Evolutionary conservation across 495 filamentous ascomycete species (phyloP), one percentile per base, ranked within the genome.

Genomic region (Penicillium simplicissimum): DNA sequence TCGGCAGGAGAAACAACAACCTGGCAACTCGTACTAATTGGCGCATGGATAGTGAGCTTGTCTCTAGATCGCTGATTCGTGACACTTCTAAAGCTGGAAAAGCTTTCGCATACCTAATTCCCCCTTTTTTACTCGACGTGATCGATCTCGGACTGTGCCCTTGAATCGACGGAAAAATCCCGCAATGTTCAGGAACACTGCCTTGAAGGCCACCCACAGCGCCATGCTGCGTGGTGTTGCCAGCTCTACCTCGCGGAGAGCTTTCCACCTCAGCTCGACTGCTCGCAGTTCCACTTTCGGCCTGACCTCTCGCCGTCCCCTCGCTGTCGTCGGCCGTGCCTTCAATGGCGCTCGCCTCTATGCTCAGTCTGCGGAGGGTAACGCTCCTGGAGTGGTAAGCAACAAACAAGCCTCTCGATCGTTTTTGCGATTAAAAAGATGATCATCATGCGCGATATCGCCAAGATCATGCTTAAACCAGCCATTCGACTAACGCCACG

Each of bases 311-410:
- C 60, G 78, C 42, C 73, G 74, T 47, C 73, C 75, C 72, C 72
- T 79, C 53, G 72, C 76, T 51, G 61, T 78, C 52, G 77, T 78
- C 59, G 76, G 76, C 54, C 74, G 74, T 51, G 62, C 67, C 53
- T 71, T 70, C 55, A 71, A 74, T 60, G 66, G 65, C 52, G 66
- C 68, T 65, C 80, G 81, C 57, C 65, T 67, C 52, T 89, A 89
- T 82, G 87, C 87, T 25, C 69, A 82, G 34, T 75, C 85, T 53
- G 82, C 80, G 6, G 82, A 84, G 71, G 66, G 63, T 11, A 55
- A 61, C 21, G 55, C 36, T 45, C 59, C 61, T 57, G 76, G 76
- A 64, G 73, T 75, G 71, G 74, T 77, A 74, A 78, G 73, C 61
- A 67, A 51, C 35, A 60, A 52, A 25, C 17, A 54, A 53, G 23